Evolutionary conservation across 2,329 filamentous ascomycete species (phyloP), one percentile per base, ranked within the genome.

Genomic region (Pezicula neosporulosa): DNA sequence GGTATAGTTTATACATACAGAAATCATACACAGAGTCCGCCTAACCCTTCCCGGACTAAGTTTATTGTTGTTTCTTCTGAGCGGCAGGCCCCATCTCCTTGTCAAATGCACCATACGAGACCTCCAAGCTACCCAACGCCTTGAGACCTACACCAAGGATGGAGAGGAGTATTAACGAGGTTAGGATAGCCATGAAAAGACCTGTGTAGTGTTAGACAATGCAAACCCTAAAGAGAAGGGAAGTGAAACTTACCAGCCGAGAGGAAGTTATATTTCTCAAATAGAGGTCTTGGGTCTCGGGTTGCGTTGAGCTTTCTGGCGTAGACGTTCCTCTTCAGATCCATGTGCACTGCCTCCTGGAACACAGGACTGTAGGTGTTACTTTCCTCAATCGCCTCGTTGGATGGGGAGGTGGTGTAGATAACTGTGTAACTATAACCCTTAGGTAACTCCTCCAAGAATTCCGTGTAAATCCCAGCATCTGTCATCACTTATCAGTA

Each of bases 221-320:
- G 45, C 15, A 30, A 9, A 44, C 42, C 16, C 51, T 10, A 35
- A 47, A 47, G n/a, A 27, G 18, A 27, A 27, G 16, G 24, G 13
- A 21, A 38, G 49, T 35, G n/a, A 33, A 18, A 74, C 79, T 62
- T 72, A 93, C 90, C 90, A 63, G 91, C 90, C 10, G 87, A 93
- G 60, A 99, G 87, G 74, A 92, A 97, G 68, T 96, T 88, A 70
- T 99, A 99, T 69, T 89, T 91, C 71, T 95, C 88, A 63, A 99
- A 97, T 41, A 96, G 71, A 4, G 82, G 77, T 28, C 77, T 68
- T 35, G 70, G 76, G 51, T 77, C 67, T 3, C 72, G 63, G 6
- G 67, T 72, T 48, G 56, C 63, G 53, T 80, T 76, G 15, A 66
- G 64, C 16, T 70, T 70, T n/a, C 55, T 60, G 16, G 63, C 39